Base-by-base conservation (phyloP, 2,329 filamentous ascomycete species). In the Aspergillus brasiliensis region DNA sequence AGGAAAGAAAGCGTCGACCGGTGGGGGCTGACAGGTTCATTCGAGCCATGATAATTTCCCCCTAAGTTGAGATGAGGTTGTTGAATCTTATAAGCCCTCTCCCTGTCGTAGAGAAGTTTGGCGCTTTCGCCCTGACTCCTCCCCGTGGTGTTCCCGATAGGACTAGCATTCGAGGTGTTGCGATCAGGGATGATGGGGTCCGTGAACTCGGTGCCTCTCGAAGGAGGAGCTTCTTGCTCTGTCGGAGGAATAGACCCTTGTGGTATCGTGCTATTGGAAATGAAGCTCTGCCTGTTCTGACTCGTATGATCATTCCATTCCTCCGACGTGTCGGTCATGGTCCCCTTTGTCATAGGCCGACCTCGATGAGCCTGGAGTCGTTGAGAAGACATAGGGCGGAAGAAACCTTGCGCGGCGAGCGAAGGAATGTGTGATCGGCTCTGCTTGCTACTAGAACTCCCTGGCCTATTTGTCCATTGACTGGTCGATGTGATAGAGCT, bases 311-410 rank as follows among this genome's bases (percentile, higher is more conserved):
- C 78, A 19, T 70, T 77, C 62, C 75, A 77, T n/a, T 76, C 77
- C 57, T 82, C 80, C 52, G 72, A 78, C 17, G 74, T 71, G 17
- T 69, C 67, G 27, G 72, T 69, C 31, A 70, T 28, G 10, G 52
- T 69, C 31, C 65, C 70, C 58, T 73, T 75, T 47, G 73, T 77
- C 63, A 71, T 60, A 38, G 81, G 83, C 49, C 81, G 81, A 66
- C 82, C 88, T 74, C 94, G 84, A 77, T 98, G 95, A 57, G 92
- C 92, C 78, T 98, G 94, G 53, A 98, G 82, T 74, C 92, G 90
- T 75, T 97, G 92, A 23, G 94, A 96, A 78, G 93, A 98, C 92
- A 99, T 96, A 40, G 95, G 95, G 21, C 89, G 90, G 73, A 96
- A 97, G 80, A 99, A 98, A 56, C 91, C 94, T 71, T 94, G 90